Evolutionary conservation across 148 eudicot species (phyloP).

Genomic region (Cornus controversa): DNA sequence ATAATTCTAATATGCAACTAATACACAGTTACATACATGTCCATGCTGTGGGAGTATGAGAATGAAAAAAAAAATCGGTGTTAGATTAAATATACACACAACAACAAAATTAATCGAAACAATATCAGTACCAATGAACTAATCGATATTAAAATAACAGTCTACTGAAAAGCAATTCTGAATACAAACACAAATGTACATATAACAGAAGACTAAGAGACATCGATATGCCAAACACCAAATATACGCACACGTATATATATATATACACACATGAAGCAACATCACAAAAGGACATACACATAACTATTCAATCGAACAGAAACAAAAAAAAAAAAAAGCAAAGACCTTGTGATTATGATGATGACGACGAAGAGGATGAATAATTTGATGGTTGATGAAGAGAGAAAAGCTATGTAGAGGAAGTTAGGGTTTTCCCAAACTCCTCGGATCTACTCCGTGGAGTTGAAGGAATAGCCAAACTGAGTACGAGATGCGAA

Average conservation of each 20-base stretch:
- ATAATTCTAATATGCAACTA: not conserved
- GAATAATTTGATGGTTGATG: not conserved
- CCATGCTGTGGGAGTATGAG: not conserved
- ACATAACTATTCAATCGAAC: too few relatives aligned
- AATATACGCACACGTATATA: not conserved
- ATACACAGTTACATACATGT: not conserved
- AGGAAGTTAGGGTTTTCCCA: slow-evolving; percentile 18
- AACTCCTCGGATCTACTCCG: slow-evolving; percentile 42
- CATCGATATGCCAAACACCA: too few relatives aligned
- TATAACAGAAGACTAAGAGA: too few relatives aligned
- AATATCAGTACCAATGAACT: not conserved
- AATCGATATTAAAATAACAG: not conserved
- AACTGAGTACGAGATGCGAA: not conserved
- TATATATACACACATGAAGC: too few relatives aligned
- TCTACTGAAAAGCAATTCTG: too few relatives aligned
- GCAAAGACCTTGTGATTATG: not conserved
- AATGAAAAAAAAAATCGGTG: not conserved
- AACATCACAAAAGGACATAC: not conserved
- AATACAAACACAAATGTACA: not conserved
- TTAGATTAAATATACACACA: not conserved
- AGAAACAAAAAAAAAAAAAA: too few relatives aligned
- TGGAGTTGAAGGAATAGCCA: slow-evolving; percentile 18
- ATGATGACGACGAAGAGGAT: not conserved
- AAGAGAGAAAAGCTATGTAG: not conserved
- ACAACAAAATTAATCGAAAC: not conserved